Evolutionary conservation across 2,329 filamentous ascomycete species (phyloP), one percentile per base, ranked within the genome.

Genomic region (Coniochaeta sp.): DNA sequence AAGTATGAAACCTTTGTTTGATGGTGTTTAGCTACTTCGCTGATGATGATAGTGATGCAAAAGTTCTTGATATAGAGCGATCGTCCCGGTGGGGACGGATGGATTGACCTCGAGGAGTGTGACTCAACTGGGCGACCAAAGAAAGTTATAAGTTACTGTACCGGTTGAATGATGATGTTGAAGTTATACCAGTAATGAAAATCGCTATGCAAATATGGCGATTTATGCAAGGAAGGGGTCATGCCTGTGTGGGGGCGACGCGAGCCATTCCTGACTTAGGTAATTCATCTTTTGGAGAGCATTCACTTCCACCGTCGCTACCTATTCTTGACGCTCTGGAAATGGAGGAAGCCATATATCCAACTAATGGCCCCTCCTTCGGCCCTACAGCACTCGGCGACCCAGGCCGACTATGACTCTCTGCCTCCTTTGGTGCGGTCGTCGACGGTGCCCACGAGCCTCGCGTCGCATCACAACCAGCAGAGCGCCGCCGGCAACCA

Each of bases 401-500:
- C 63, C 44, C 58, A 66, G 60, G 65, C 66, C 62, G 70, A 71
- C 60, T 64, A 66, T 58, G 66, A 68, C 32, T 65, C 65, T n/a
- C 63, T 67, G 34, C 68, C 70, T 26, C 66, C 68, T 30, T 66
- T 78, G 42, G 70, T 72, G 57, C 76, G 77, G 62, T 72, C 77
- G 17, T 71, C 75, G 30, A 78, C 77, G 32, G 68, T 73, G 5
- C 77, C 77, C 14, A 63, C 68, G 50, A 70, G 72, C 40, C 65
- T 70, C 58, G 65, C 58, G 26, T 70, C 70, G 24, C 54, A 36
- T 24, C 54, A 56, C 30, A 38, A 10, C 54, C 6, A 12, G 8
- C 17, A 30, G 50, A 54, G 24, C 50, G 30, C 7, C 30, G 30
- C 30, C 30, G 30, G 5, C 30, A 32, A 32, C 50, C 55, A 42